Base-by-base conservation (phyloP, 768 basidiomycete species). In the Gymnopilus junonius region DNA sequence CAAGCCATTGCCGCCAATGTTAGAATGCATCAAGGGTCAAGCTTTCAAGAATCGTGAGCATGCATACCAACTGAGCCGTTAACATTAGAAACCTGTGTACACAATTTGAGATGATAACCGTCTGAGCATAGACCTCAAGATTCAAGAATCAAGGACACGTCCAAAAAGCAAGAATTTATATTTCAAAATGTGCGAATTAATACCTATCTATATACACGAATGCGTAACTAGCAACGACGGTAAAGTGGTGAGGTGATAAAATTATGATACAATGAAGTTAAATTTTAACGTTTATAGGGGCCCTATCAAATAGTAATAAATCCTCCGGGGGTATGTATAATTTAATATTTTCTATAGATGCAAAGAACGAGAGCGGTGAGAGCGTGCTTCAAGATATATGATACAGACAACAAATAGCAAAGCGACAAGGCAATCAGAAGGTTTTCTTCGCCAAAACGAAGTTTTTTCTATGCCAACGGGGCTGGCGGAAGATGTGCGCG, bases 221-320 rank as follows among this genome's bases (percentile, higher is more conserved):
- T 48, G 12, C 6, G 17, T 29, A 32, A 42, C 32, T 15, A 46
- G 29, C 39, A 23, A 58, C 15, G 29, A 58, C 20, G 29, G 20
- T n/a, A n/a, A n/a, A n/a, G n/a, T 43, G 29, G 20, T 53, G 39
- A 60, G 7, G 45, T 51, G 34, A 34, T 23, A 27, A 51, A 35
- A 60, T 51, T 59, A 39, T 51, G 59, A 27, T 58, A 58, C 56
- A 58, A n/a, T 58, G 56, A 58, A 58, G 31, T 58, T 58, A 39
- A 40, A 58, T 43, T 15, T 51, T 58, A 34, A 46, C 20, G 42
- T 58, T 58, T 58, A 43, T 43, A 45, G 31, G 56, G 40, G n/a
- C 20, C 27, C 17, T 12, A 8, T 29, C 27, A n/a, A 10, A 14
- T 32, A 51, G 31, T 8, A 46, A 45, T 46, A 45, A 23, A 58